Percentiles rank a stretch among this genome's conserved stretches.
These are phyloP conservation scores for Myriosclerotinia duriaeana DNA, from an alignment of 2,329 filamentous ascomycete genomes.

Conservation along the genomic window DNA sequence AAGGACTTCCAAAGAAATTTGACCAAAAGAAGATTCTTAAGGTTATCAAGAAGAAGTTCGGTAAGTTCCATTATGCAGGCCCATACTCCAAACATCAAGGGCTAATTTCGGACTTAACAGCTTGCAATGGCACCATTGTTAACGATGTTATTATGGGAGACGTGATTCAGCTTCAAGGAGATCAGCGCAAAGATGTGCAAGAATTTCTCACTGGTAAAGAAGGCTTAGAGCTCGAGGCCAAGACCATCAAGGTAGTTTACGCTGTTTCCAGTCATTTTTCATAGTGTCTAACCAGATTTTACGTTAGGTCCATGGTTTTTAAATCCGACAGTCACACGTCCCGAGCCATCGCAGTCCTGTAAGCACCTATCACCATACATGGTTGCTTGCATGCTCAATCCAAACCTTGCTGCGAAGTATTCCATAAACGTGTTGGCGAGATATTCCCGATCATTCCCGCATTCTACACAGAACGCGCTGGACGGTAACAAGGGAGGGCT, in stretches of 20 bases:
- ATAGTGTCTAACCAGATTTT: constrained; percentile 23
- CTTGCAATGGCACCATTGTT: constrained; percentile 99
- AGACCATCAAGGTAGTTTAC: constrained; percentile 83
- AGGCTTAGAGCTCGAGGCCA: constrained; percentile 87
- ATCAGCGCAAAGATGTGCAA: constrained; percentile 98
- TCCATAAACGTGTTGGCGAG: neutral
- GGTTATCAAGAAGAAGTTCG: constrained; percentile 99
- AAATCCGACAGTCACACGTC: constrained; percentile 42
- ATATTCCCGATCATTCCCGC: constrained; percentile 40
- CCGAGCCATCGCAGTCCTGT: constrained; percentile 11
- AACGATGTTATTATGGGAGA: constrained; percentile 95
- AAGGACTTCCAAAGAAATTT: constrained; percentile 98
- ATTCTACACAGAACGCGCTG: constrained; percentile 39
- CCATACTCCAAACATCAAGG: neutral
- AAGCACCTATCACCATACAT: constrained; percentile 3
- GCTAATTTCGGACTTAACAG: constrained; percentile 46
- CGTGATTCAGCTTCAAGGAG: constrained; percentile 99
- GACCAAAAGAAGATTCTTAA: constrained; percentile 99
- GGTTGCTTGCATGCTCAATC: constrained; percentile 13
- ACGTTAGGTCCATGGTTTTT: constrained; percentile 60
- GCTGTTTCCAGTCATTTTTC: neutral
- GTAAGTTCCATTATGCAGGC: constrained; percentile 49
- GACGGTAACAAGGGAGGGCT: constrained; percentile 10
- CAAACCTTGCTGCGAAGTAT: constrained; percentile 1
- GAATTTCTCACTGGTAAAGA: constrained; percentile 96